phyloP scores from a whole-genome alignment of 75 land plant species.

The Pseudotsuga menziesii region DNA sequence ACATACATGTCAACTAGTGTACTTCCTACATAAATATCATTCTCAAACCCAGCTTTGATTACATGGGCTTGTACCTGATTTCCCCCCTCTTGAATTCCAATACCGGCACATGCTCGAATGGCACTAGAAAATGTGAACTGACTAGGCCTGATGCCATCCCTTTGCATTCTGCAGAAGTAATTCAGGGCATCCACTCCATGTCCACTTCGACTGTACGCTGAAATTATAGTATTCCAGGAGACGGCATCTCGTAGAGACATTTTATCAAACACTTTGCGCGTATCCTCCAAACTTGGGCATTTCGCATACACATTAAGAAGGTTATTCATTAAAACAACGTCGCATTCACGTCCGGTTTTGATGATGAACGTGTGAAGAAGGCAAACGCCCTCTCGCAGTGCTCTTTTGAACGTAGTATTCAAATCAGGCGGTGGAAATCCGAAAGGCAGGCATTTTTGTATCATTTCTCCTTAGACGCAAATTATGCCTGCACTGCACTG shows the following conservation, averaged over 20 bases:
- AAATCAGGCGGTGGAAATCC: too few species aligned
- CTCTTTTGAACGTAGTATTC: too few species aligned
- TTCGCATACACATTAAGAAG: conserved; percentile 32
- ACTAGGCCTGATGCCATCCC: not conserved
- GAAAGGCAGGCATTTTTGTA: too few species aligned
- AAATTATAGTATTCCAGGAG: conserved; percentile 7
- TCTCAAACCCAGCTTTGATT: conserved; percentile 17
- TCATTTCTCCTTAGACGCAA: too few species aligned
- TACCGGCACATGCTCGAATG: not conserved
- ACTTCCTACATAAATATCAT: conserved; percentile 15
- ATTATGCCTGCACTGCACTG: too few species aligned
- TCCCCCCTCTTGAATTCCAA: not conserved
- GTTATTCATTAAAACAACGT: conserved; percentile 10
- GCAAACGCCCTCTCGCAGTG: too few species aligned
- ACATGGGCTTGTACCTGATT: conserved; percentile 3
- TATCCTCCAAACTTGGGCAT: conserved; percentile 14
- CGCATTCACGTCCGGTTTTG: too few species aligned
- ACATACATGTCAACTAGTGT: conserved; percentile 15
- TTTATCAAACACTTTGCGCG: conserved; percentile 11
- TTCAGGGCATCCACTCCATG: conserved; percentile 8
- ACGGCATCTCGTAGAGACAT: conserved; percentile 9
- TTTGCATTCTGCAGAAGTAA: conserved; percentile 1
- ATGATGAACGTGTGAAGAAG: too few species aligned
- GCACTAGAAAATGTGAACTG: conserved; percentile 9
- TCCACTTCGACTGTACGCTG: not conserved